Evolutionary conservation across 345 rosid species (phyloP).

Genomic region (Lumnitzera littorea): DNA sequence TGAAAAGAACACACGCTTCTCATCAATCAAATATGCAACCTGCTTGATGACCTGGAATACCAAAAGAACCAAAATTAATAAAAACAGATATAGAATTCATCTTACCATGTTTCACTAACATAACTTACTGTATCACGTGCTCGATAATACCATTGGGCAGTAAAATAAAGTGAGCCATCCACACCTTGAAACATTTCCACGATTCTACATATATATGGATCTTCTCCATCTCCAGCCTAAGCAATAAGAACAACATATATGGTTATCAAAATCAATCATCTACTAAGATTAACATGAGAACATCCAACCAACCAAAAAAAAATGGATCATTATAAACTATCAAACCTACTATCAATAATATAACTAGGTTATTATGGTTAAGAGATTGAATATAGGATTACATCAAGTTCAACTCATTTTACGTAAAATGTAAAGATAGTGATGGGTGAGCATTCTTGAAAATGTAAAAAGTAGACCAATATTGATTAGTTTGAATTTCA

Average conservation of each 20-base stretch:
- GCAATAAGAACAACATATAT: neutral
- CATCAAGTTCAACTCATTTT: too few relatives aligned
- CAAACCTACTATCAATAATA: too few relatives aligned
- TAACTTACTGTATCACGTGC: slow-evolving; percentile 62
- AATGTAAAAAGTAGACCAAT: too few relatives aligned
- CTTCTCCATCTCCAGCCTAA: slow-evolving; percentile 45
- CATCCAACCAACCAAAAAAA: too few relatives aligned
- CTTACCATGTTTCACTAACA: neutral
- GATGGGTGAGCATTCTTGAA: too few relatives aligned
- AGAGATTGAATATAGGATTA: too few relatives aligned
- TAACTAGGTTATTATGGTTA: neutral
- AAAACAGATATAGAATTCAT: neutral
- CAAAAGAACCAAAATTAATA: neutral
- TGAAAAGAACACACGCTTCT: slow-evolving; percentile 54
- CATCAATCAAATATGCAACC: slow-evolving; percentile 16
- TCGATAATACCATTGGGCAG: neutral
- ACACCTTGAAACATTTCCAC: slow-evolving; percentile 53
- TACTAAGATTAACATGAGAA: neutral
- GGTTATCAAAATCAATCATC: neutral
- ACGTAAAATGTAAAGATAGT: neutral
- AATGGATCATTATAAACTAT: too few relatives aligned
- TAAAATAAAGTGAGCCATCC: slow-evolving; percentile 18
- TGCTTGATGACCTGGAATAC: slow-evolving; percentile 39
- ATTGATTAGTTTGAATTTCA: too few relatives aligned
- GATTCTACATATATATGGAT: slow-evolving; percentile 41